Evolutionary conservation across 441 rosid species (phyloP), one percentile per base, ranked within the genome.

Genomic region (Euphorbia schlechtendalii): DNA sequence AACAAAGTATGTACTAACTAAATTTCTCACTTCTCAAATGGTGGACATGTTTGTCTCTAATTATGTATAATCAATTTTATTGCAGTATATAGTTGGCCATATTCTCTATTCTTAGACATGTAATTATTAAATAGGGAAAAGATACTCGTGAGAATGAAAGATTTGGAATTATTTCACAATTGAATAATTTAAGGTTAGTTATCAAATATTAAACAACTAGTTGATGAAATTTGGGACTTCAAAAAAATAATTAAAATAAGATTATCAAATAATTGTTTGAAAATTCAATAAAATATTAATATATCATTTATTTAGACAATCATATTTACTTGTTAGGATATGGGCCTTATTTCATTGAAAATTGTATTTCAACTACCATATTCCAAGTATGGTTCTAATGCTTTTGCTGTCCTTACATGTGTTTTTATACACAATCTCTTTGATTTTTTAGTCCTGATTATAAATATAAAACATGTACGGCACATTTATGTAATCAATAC

Each of bases 321-420:
- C 46, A 32, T 32, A n/a, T 32, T 32, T 32, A 40, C 56, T 56
- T 34, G 64, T 56, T 66, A 49, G 67, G 71, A 67, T 67, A 40
- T 40, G 27, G 61, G 72, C 24, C 24, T 25, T 51, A 56, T 58
- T 49, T 63, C 24, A 20, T 43, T 63, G 66, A 68, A 15, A 68
- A 64, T 36, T 40, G 53, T 58, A 0, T 69, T 45, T 61, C 56
- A 69, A 69, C 77, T 2, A 69, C 73, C 71, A 36, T 12, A 27
- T 54, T 43, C 24, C 45, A 57, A 32, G 56, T 52, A 66, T 57
- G 59, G 57, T 27, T 30, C 20, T 8, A 67, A 15, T 59, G 56
- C 55, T 4, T 28, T 28, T 45, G 49, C 36, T 67, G 49, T 38
- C 27, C 22, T 58, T 51, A 17, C 40, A 59, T 22, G 13, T 38